Base-by-base conservation (phyloP, 2,329 filamentous ascomycete species). In the Calonectria pseudoturangicola region DNA sequence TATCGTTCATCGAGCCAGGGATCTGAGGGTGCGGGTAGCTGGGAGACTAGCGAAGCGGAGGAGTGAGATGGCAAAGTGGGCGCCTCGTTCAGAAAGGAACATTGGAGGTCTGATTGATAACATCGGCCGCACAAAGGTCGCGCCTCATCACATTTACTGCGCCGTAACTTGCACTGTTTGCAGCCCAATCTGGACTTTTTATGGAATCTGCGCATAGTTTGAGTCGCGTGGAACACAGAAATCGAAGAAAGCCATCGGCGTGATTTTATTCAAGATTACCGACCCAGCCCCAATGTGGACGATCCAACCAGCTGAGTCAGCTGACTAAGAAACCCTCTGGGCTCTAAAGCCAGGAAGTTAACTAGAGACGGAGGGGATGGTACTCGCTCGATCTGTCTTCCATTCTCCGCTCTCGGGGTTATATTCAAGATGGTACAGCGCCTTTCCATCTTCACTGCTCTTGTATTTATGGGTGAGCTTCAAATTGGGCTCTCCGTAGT, bases 401-500 rank as follows among this genome's bases (percentile, higher is more conserved):
- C 77, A 79, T 10, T 74, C 63, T 1, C 77, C 66, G 0, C 45
- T 60, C 1, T 58, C 50, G 0, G 72, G 77, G 7, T 77, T 71
- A 2, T 77, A 79, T 16, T 72, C 66, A 2, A 79, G 62, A 43
- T 70, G 54, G 7, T 74, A 74, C 2, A 73, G 28, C 1, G 33
- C 51, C 12, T 68, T 63, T 2, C 0, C 0, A 12, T 27, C 66
- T 1, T 50, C 33, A 0, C 62, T 41, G 0, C 2, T 27, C 0
- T 60, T 28, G 2, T 73, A 28, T 7, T 27, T 18, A 3, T 76
- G 76, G 0, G 56, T 58, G 0, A 79, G 15, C 3, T 58, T 9
- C 1, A 87, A 60, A 45, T 84, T 85, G 0, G 86, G 86, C 73
- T 88, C 86, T 2, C 82, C 81, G 36, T 88, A 88, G 65, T 88